Percentiles rank a stretch among this genome's conserved stretches.
Evolutionary conservation across 495 filamentous ascomycete genomes (phyloP).

Genomic region (Penicillium riverlandense): DNA sequence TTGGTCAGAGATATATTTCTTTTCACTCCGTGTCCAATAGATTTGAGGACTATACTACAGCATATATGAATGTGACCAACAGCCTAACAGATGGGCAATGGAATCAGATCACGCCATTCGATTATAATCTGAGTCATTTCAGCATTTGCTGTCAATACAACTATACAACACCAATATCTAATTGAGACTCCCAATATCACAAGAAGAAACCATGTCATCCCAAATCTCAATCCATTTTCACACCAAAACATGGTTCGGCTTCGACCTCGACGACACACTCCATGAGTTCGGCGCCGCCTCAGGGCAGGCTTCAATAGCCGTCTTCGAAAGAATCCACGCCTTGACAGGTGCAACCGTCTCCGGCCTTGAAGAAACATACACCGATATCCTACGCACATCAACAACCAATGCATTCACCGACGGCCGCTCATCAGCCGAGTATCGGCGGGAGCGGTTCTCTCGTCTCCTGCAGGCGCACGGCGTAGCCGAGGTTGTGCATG

Average conservation of each 20-base stretch:
- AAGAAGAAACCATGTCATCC: background rate
- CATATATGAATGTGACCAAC: background rate
- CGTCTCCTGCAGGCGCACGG: conserved; percentile 16
- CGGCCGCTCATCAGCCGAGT: conserved; percentile 27
- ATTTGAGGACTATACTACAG: background rate
- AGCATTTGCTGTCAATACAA: no score
- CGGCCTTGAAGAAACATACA: conserved; percentile 14
- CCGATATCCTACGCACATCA: conserved; percentile 14
- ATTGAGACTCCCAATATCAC: no score
- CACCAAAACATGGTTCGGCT: conserved; percentile 28
- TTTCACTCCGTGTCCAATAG: background rate
- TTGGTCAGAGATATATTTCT: background rate
- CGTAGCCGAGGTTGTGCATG: background rate
- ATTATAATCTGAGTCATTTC: conserved; percentile 3
- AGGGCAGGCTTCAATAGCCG: conserved; percentile 12
- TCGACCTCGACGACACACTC: conserved; percentile 38
- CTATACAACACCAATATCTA: no score
- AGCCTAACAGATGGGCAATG: no score
- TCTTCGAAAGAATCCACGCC: conserved; percentile 13
- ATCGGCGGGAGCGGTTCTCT: conserved; percentile 28
- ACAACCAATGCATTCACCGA: conserved; percentile 30
- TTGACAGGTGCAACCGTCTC: conserved; percentile 2
- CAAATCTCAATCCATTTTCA: background rate
- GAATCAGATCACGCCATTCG: no score
- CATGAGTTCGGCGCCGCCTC: conserved; percentile 33